These are phyloP conservation scores for Whalleya microplaca DNA, from an alignment of 2,329 filamentous ascomycete species.

Conservation along the genomic window DNA sequence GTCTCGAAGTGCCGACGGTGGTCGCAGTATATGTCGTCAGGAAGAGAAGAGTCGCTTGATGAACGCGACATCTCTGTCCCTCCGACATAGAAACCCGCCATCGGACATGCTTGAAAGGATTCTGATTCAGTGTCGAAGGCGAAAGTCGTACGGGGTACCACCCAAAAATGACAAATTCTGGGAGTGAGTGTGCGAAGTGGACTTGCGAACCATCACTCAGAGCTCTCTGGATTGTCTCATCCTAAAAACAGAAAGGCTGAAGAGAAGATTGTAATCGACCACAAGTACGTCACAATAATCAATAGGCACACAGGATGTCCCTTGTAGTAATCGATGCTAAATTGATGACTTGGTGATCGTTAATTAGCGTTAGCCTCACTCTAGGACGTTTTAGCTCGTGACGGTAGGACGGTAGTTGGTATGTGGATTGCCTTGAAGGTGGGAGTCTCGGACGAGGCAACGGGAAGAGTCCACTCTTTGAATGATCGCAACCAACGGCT, in stretches of 20 bases:
- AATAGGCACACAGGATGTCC: conserved; percentile 21
- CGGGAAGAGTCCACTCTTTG: conserved; percentile 28
- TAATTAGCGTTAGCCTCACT: conserved; percentile 32
- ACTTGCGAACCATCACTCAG: conserved; percentile 23
- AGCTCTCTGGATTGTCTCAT: conserved; percentile 15
- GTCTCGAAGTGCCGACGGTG: conserved; percentile 36
- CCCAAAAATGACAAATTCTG: conserved; percentile 16
- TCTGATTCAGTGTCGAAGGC: conserved; percentile 16
- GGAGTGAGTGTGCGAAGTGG: conserved; percentile 18
- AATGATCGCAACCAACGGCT: conserved; percentile 15
- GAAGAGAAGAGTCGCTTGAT: conserved; percentile 38
- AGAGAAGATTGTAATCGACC: conserved; percentile 18
- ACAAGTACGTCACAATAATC: conserved; percentile 26
- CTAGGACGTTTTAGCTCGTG: conserved; percentile 23
- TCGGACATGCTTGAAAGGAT: conserved; percentile 39
- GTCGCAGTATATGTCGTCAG: conserved; percentile 24
- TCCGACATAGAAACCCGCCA: conserved; percentile 39
- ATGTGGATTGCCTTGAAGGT: conserved; percentile 28
- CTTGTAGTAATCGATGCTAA: conserved; percentile 13
- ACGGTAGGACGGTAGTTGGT: conserved; percentile 18
- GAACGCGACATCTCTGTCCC: conserved; percentile 40
- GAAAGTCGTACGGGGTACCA: conserved; percentile 24
- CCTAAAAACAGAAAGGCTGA: conserved; percentile 14
- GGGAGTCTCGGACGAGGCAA: conserved; percentile 29
- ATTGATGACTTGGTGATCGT: conserved; percentile 11